Conservation (phyloP, 2,329 filamentous ascomycete species). For the Colletotrichum noveboracense region DNA sequence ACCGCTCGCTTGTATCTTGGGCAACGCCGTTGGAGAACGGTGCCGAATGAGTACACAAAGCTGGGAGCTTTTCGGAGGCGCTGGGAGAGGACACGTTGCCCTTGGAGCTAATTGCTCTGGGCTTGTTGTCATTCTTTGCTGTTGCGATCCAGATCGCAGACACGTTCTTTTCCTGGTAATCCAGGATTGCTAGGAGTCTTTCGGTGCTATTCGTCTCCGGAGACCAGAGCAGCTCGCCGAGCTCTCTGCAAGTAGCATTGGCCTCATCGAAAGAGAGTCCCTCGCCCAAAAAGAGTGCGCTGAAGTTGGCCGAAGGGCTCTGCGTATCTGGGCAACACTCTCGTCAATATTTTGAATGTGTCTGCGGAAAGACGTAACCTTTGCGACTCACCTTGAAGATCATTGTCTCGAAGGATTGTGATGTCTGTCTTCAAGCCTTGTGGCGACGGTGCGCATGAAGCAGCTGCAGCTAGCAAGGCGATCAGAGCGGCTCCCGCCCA, state of each 20-base stretch:
- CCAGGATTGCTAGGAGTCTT: slow-evolving; percentile 39
- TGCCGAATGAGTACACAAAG: slow-evolving; percentile 48
- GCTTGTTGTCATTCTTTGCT: slow-evolving; percentile 19
- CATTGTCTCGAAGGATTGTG: slow-evolving; percentile 44
- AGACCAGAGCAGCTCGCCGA: slow-evolving; percentile 47
- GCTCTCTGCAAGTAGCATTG: slow-evolving; percentile 32
- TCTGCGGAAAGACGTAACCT: neutral
- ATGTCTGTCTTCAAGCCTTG: slow-evolving; percentile 38
- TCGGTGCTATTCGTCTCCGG: slow-evolving; percentile 33
- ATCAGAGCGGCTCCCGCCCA: slow-evolving; percentile 6
- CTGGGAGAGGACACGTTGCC: slow-evolving; percentile 27
- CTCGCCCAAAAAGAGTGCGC: slow-evolving; percentile 39
- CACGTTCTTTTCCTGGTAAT: slow-evolving; percentile 31
- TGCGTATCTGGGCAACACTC: slow-evolving; percentile 29
- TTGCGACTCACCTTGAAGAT: slow-evolving; percentile 39
- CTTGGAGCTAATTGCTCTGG: slow-evolving; percentile 30
- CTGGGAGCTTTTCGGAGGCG: slow-evolving; percentile 30
- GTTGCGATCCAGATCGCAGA: slow-evolving; percentile 42
- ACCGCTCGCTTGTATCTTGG: slow-evolving; percentile 36
- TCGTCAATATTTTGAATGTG: neutral
- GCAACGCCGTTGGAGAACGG: slow-evolving; percentile 40
- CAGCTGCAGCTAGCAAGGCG: slow-evolving; percentile 23
- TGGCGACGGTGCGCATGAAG: slow-evolving; percentile 35
- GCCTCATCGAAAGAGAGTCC: slow-evolving; percentile 31
- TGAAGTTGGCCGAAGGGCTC: slow-evolving; percentile 35